These are phyloP conservation scores for Suillus sp. DNA, from an alignment of 768 basidiomycete species.

Conservation along the genomic window DNA sequence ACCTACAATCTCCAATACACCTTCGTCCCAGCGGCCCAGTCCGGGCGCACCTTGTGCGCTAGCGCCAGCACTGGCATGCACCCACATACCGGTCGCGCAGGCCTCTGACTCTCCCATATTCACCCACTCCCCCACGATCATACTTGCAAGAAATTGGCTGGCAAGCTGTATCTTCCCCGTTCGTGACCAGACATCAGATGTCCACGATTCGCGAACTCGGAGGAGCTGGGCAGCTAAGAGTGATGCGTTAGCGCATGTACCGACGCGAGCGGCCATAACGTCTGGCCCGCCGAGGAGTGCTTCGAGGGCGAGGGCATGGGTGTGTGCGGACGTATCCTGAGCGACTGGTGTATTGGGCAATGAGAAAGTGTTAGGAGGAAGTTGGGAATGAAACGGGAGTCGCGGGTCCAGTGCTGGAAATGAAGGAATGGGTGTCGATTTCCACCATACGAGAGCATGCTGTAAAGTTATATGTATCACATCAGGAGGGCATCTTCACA, in stretches of 20 bases:
- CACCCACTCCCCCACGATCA: conserved; percentile 72
- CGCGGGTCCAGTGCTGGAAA: conserved; percentile 74
- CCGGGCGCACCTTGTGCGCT: conserved; percentile 27
- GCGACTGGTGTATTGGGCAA: conserved; percentile 74
- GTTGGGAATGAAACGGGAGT: conserved; percentile 68
- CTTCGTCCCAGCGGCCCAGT: conserved; percentile 78
- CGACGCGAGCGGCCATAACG: conserved; percentile 73
- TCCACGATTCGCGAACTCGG: conserved; percentile 77
- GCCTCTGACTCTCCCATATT: conserved; percentile 77
- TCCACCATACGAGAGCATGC: conserved; percentile 89
- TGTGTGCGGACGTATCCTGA: conserved; percentile 80
- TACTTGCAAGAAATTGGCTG: conserved; percentile 69
- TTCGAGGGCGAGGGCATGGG: conserved; percentile 76
- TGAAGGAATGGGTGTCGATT: conserved; percentile 71
- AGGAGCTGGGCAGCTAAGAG: conserved; percentile 75
- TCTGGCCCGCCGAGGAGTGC: conserved; percentile 77
- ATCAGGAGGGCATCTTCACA: neutral
- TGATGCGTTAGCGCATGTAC: conserved; percentile 70
- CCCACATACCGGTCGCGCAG: conserved; percentile 78
- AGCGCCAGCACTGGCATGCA: conserved; percentile 38
- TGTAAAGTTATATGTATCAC: conserved; percentile 19
- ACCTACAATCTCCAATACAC: conserved; percentile 74
- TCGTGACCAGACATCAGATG: conserved; percentile 74
- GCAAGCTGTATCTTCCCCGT: conserved; percentile 82
- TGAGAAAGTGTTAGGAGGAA: conserved; percentile 66